Percentiles rank a stretch among this genome's conserved stretches.
These are phyloP conservation scores for Atkinsonella texensis DNA, from an alignment of 2,329 filamentous ascomycete species.

Conservation along the genomic window DNA sequence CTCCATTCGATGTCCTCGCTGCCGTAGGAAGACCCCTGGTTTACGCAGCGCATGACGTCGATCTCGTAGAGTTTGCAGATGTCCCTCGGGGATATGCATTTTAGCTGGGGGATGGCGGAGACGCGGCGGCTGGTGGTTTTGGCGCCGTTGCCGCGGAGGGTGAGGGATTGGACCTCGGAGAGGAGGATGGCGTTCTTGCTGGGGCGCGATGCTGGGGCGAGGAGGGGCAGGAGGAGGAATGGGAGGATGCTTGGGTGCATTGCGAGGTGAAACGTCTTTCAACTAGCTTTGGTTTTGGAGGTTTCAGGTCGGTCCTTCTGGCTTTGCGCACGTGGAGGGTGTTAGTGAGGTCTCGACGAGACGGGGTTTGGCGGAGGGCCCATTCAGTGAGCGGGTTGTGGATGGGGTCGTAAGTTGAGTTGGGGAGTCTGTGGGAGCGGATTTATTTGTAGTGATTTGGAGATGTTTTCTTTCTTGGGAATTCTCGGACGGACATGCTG, in stretches of 20 bases:
- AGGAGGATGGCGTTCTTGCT: constrained; percentile 43
- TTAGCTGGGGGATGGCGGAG: constrained; percentile 63
- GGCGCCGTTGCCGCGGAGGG: constrained; percentile 51
- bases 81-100: constrained; percentile 55
- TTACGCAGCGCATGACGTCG: constrained; percentile 80
- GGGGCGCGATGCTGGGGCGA: constrained; percentile 20
- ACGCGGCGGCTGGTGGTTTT: constrained; percentile 68
- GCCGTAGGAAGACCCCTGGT: constrained; percentile 70
- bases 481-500: too few relatives aligned
- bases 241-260: constrained; percentile 6
- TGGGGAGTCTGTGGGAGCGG: not conserved
- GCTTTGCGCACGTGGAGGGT: too few relatives aligned
- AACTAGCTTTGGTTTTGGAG: too few relatives aligned
- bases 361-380: too few relatives aligned
- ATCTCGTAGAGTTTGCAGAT: constrained; percentile 60
- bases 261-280: too few relatives aligned
- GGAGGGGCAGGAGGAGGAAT: constrained; percentile 14
- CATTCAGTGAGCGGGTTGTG: too few relatives aligned
- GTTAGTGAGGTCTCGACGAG: too few relatives aligned
- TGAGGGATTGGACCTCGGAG: constrained; percentile 61
- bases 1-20: constrained; percentile 82
- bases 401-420: too few relatives aligned
- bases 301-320: too few relatives aligned
- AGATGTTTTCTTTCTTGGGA: not conserved
- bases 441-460: too few relatives aligned